Evolutionary conservation across 257 asterid species (phyloP).

Genomic region (Linderniella brevidens): DNA sequence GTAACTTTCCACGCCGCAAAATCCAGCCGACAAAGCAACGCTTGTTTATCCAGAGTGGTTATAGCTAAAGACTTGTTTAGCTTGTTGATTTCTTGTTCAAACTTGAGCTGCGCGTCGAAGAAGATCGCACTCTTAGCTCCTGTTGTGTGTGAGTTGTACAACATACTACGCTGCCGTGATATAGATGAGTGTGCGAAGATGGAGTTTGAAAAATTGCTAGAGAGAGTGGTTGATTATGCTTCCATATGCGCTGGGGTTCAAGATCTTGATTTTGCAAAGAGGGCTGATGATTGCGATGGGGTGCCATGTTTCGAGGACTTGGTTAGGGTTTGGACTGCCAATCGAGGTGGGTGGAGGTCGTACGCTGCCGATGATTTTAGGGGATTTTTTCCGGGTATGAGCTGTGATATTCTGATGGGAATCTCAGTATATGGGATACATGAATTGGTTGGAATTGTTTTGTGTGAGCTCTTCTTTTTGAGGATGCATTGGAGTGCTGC

Average conservation of each 20-base stretch:
- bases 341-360: conserved; percentile 33
- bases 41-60: conserved; percentile 15
- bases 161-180: conserved; percentile 20
- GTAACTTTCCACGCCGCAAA: conserved; percentile 42
- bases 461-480: conserved; percentile 51
- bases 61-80: conserved; percentile 53
- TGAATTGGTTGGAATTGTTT: conserved; percentile 43
- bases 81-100: conserved; percentile 40
- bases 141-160: conserved; percentile 36
- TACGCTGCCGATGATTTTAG: conserved; percentile 25
- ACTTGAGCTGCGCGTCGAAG: conserved; percentile 30
- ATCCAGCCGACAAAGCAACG: conserved; percentile 15
- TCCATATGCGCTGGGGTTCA: conserved; percentile 25
- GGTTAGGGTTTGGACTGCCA: conserved; percentile 59
- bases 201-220: conserved; percentile 39
- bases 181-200: conserved; percentile 17
- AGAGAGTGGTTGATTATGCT: conserved; percentile 25
- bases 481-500: conserved; percentile 32
- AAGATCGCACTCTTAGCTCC: conserved; percentile 69
- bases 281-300: conserved; percentile 18
- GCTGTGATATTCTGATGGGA: conserved; percentile 21
- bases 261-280: conserved; percentile 22
- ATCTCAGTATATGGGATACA: conserved; percentile 18
- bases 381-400: conserved; percentile 44
- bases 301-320: conserved; percentile 45